Base-by-base conservation (phyloP, 495 filamentous ascomycete species). In the Pyrenula aspistea region DNA sequence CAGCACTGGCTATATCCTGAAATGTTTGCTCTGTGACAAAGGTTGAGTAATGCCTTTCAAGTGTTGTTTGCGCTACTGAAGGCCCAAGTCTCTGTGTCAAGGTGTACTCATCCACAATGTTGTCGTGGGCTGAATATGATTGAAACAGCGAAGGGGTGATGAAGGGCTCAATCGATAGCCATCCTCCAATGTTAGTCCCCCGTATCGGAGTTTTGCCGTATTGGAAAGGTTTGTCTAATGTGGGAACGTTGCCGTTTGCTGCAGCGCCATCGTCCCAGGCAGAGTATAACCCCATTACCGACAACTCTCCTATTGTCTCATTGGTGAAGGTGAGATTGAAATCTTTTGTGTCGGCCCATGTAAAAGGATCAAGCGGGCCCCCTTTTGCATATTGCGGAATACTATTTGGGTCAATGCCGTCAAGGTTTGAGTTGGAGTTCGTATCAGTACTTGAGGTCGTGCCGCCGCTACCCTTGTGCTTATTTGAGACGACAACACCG, bases 241-340 rank as follows among this genome's bases (percentile, higher is more conserved):
- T 71, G 15, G 91, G 89, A 0, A 91, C 88, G 49, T 89, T 83
- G 15, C 79, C 74, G 64, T 96, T 97, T 15, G 93, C 79, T 53
- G 75, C 72, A 12, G 78, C 74, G 12, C 84, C 86, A 69, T 99
- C 91, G 65, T 96, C 85, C 87, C 91, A 99, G 1, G 82, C 77
- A 1, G 83, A 84, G 62, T 87, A 85, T 10, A 99, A 76, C 1
- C 94, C 94, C 88, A 97, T 97, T 52, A 96, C 61, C 0, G 87
- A 81, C 25, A 99, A 77, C 4, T 86, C 89, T 10, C 93, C 94
- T 0, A 96, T 84, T 0, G 82, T 91, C 36, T 78, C 83, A 61
- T 83, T 80, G 0, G 94, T 99, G 65, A 92, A 99, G 0, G 94
- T 97, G 55, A 94, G 73, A 65, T 99, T 99, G 69, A 97, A 95